Conservation (phyloP, 2,329 filamentous ascomycete genomes). For the Alternaria metachromatica region DNA sequence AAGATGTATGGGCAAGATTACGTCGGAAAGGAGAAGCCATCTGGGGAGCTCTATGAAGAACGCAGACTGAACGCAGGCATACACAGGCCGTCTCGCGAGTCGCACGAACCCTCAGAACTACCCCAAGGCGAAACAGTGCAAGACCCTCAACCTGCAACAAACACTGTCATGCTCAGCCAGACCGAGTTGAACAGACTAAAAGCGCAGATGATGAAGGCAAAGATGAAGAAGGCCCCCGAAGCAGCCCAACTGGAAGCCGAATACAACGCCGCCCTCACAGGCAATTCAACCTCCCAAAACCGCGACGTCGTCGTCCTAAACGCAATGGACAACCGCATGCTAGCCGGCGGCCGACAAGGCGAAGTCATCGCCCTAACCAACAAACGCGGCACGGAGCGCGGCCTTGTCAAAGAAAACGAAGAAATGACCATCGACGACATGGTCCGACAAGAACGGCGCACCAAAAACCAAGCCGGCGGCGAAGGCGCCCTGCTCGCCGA, state of each 20-base stretch:
- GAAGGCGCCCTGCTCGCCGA: constrained; percentile 86
- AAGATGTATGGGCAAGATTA: constrained; percentile 85
- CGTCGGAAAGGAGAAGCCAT: constrained; percentile 83
- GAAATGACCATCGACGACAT: constrained; percentile 98
- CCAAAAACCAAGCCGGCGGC: constrained; percentile 75
- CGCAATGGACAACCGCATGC: constrained; percentile 86
- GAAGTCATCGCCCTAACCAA: constrained; percentile 82
- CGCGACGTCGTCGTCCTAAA: constrained; percentile 79
- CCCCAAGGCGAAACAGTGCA: constrained; percentile 65
- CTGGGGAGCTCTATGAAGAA: constrained; percentile 83
- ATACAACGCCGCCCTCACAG: constrained; percentile 77
- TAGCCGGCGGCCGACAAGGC: constrained; percentile 74
- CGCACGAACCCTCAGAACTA: constrained; percentile 39
- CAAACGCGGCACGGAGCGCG: constrained; percentile 83
- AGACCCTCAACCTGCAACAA: constrained; percentile 58
- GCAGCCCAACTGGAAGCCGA: constrained; percentile 79
- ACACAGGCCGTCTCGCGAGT: constrained; percentile 42
- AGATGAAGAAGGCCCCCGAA: constrained; percentile 78
- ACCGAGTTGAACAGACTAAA: constrained; percentile 87
- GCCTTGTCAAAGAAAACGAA: constrained; percentile 85
- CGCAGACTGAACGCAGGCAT: constrained; percentile 68
- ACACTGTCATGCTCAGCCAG: constrained; percentile 68
- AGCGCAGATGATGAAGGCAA: constrained; percentile 95
- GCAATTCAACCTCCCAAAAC: constrained; percentile 63
- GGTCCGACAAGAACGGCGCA: constrained; percentile 91